A percentile compares a stretch with the other conserved stretches of the same genome.
phyloP scores from a whole-genome alignment of 768 basidiomycete genomes.

The Rhodosporidiobolus sp. region DNA sequence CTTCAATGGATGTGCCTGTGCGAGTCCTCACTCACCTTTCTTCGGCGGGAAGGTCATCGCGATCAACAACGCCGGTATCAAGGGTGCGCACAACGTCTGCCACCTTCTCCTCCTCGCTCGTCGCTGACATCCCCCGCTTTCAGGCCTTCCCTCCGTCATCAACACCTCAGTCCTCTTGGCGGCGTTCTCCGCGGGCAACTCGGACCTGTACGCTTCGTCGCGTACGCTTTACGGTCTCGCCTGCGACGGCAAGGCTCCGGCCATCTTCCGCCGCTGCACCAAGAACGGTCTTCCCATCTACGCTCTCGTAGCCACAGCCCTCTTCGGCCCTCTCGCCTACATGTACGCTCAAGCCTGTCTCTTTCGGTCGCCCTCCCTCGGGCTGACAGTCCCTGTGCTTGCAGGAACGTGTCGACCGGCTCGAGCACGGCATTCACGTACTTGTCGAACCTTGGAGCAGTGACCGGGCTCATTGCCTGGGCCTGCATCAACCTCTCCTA shows the following conservation, averaged over 20 bases:
- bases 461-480: conserved; percentile 32
- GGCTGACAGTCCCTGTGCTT: fast-evolving
- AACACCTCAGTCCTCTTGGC: not conserved
- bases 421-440: conserved; percentile 1
- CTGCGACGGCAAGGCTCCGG: conserved; percentile 47
- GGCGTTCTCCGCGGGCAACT: not conserved
- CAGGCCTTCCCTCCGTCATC: conserved; percentile 42
- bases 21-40: no score
- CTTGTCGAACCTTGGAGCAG: conserved; percentile 4
- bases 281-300: conserved; percentile 48
- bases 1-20: no score
- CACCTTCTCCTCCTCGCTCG: no score
- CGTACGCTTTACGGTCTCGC: conserved; percentile 50
- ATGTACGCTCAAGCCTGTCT: conserved; percentile 1
- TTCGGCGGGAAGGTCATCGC: no score
- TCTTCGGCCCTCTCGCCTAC: conserved; percentile 43
- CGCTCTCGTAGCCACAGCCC: conserved; percentile 43
- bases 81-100: no score
- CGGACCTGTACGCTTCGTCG: conserved; percentile 45
- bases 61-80: no score
- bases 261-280: conserved; percentile 47
- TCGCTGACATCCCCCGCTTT: conserved; percentile 49
- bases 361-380: fast-evolving
- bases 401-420: conserved; percentile 4
- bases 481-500: conserved; percentile 26